A percentile compares a stretch with the other conserved stretches of the same genome.
These are phyloP conservation scores for Medicago truncatula DNA, from an alignment of 306 rosid species.

Conservation along the genomic window DNA sequence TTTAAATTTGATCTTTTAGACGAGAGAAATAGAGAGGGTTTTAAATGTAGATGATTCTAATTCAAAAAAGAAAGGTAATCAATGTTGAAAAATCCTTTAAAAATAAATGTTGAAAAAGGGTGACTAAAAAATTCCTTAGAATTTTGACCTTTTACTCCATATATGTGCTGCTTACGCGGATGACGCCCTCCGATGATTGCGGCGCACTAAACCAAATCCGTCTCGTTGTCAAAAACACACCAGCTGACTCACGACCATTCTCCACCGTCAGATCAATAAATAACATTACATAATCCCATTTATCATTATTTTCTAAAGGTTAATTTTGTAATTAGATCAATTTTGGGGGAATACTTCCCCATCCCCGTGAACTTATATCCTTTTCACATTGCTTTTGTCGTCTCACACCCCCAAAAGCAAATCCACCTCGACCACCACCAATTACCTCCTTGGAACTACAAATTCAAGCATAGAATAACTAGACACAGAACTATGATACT, in stretches of 20 bases:
- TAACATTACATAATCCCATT: not conserved
- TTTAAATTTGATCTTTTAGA: no score
- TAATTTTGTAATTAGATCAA: not conserved
- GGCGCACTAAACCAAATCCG: constrained; percentile 12
- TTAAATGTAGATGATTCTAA: no score
- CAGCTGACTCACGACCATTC: not conserved
- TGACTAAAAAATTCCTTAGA: not conserved
- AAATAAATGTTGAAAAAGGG: no score
- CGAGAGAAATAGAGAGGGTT: no score
- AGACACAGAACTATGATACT: not conserved
- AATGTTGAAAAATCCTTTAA: no score
- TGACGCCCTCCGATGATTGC: constrained; percentile 25
- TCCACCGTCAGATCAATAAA: constrained; percentile 20
- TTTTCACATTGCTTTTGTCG: constrained; percentile 33
- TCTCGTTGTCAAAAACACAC: not conserved
- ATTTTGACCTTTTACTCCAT: not conserved
- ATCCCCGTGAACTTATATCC: constrained; percentile 38
- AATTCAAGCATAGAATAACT: not conserved
- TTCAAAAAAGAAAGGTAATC: no score
- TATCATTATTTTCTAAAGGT: not conserved
- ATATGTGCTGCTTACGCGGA: not conserved
- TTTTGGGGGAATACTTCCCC: not conserved
- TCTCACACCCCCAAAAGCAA: constrained; percentile 2
- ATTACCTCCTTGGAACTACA: constrained; percentile 13
- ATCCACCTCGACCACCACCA: not conserved